Evolutionary conservation across 495 filamentous ascomycete genomes (phyloP).

Genomic region (Neurospora cerealis): DNA sequence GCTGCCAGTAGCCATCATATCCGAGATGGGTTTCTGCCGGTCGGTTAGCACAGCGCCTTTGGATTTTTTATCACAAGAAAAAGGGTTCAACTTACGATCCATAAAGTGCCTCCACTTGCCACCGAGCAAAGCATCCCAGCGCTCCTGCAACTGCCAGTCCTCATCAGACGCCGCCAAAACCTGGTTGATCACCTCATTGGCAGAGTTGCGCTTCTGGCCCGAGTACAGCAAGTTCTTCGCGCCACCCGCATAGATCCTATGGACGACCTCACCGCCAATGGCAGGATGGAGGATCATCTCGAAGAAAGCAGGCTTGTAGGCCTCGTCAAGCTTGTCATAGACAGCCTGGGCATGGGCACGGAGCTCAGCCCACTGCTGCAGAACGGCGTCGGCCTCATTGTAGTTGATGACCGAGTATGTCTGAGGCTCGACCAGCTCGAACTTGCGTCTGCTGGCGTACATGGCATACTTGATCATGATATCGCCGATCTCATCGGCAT

Average conservation of each 20-base stretch:
- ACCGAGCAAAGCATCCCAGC: slow-evolving; percentile 51
- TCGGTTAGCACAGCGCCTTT: background rate
- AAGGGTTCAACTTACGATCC: slow-evolving; percentile 36
- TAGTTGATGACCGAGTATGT: slow-evolving; percentile 62
- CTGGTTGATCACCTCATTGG: slow-evolving; percentile 50
- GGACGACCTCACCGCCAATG: slow-evolving; percentile 49
- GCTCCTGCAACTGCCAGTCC: slow-evolving; percentile 50
- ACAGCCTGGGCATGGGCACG: slow-evolving; percentile 42
- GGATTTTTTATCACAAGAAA: too few relatives aligned
- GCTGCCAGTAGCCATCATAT: slow-evolving; percentile 51
- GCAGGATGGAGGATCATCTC: slow-evolving; percentile 61
- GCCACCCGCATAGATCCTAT: slow-evolving; percentile 50
- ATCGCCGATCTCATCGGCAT: slow-evolving; percentile 40
- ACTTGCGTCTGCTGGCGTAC: slow-evolving; percentile 56
- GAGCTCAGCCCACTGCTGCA: slow-evolving; percentile 54
- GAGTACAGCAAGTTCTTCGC: slow-evolving; percentile 55
- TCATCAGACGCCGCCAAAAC: slow-evolving; percentile 49
- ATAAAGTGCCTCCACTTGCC: slow-evolving; percentile 72
- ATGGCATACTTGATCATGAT: slow-evolving; percentile 53
- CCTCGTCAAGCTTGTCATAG: slow-evolving; percentile 40
- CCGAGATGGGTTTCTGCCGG: slow-evolving; percentile 41
- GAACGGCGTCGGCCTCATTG: slow-evolving; percentile 55
- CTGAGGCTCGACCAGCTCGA: slow-evolving; percentile 53
- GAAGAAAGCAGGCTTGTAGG: slow-evolving; percentile 50
- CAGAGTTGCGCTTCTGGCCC: slow-evolving; percentile 52